Evolutionary conservation across 2,329 filamentous ascomycete species (phyloP), one percentile per base, ranked within the genome.

Genomic region (Colletotrichum sp.): DNA sequence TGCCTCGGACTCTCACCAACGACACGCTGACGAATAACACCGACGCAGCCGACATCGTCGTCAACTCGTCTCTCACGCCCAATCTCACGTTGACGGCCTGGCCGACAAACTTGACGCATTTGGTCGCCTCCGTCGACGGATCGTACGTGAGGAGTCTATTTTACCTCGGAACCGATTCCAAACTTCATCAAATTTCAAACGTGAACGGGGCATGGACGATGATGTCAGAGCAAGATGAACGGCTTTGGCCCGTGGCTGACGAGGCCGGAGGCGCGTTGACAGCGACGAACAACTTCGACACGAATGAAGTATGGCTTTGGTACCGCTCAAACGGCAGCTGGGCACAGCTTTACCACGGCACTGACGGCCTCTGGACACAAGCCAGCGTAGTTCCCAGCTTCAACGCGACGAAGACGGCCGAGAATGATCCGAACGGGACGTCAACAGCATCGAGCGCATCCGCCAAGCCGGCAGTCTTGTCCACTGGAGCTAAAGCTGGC

Each of bases 401-500:
- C 43, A 82, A 82, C 67, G 38, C 77, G 8, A 81, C 78, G 7
- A 64, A 76, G 26, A 43, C 77, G 7, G 38, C 74, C 3, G 66
- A 69, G 5, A 3, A 12, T 16, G 62, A 71, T 6, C 24, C 77
- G 24, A 66, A 16, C 38, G 52, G 28, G 21, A 48, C 73, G 26
- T 26, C 62, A 56, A 38, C 26, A 62, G 82, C 77, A 85, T 84
- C 75, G 81, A 79, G 2, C 83, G 84, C 26, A 79, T 85, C 66
- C 81, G 82, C 21, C 80, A 65, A 82, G 79, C 14, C 7, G 80
- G 80, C 52, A 7, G 32, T 59, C 4, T 80, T 91, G 8, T 88
- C 88, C 2, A 80, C 84, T 2, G 89, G 87, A 1, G 90, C 89
- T 4, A 90, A 89, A 79, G 90, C 89, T 0, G 91, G 91, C 5